A percentile compares a stretch with the other conserved stretches of the same genome.
These are phyloP conservation scores for Silene coronaria DNA, from an alignment of 179 eudicot species.

Conservation along the genomic window DNA sequence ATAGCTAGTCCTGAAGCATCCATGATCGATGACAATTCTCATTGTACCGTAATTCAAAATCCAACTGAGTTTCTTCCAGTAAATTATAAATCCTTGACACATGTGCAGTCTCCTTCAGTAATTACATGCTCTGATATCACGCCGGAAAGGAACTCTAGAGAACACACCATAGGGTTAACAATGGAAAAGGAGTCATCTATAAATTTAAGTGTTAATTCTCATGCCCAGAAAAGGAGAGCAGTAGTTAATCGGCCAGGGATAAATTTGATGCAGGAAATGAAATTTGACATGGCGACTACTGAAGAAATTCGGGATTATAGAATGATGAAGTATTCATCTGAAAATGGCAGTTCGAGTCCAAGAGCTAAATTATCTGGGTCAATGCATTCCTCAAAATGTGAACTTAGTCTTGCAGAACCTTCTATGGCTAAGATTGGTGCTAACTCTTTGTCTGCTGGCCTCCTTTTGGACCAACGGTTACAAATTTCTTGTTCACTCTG, in stretches of 20 bases:
- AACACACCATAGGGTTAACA: constrained; percentile 21
- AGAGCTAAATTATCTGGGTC: constrained; percentile 20
- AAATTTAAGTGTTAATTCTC: constrained; percentile 62
- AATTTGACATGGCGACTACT: constrained; percentile 29
- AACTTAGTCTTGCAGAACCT: constrained; percentile 20
- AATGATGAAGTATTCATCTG: constrained; percentile 24
- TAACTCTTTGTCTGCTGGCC: constrained; percentile 25
- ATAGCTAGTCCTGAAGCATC: constrained; percentile 36
- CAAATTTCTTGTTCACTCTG: constrained; percentile 61
- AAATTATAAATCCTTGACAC: constrained; percentile 25
- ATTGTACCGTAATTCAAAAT: constrained; percentile 39
- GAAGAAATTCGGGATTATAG: constrained; percentile 23
- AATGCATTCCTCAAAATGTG: constrained; percentile 24
- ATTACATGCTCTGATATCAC: constrained; percentile 37
- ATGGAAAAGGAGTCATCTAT: constrained; percentile 39
- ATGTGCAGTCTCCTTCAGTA: constrained; percentile 27
- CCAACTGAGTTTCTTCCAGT: constrained; percentile 30
- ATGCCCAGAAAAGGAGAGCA: constrained; percentile 59
- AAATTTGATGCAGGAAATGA: constrained; percentile 28
- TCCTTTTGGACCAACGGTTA: constrained; percentile 33
- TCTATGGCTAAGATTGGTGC: constrained; percentile 19
- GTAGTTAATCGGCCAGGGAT: constrained; percentile 30
- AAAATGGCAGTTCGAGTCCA: constrained; percentile 21
- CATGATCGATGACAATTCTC: constrained; percentile 38
- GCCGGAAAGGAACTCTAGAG: constrained; percentile 39